phyloP scores from a whole-genome alignment of 768 basidiomycete genomes.

The Sistotremastrum suecicum region DNA sequence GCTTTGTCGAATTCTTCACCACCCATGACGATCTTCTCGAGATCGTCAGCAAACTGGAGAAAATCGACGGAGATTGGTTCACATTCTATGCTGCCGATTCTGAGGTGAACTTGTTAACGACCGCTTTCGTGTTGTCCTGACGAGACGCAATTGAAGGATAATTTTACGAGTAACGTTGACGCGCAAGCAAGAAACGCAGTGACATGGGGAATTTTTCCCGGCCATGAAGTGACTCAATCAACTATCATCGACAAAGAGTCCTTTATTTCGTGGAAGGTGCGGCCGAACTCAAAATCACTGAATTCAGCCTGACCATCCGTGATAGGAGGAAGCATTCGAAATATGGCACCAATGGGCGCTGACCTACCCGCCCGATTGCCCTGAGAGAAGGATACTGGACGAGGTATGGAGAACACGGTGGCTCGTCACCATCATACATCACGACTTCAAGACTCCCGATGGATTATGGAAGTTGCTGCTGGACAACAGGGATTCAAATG shows the following conservation, averaged over 20 bases:
- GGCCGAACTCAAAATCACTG: constrained; percentile 6
- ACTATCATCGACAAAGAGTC: constrained; percentile 94
- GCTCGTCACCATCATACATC: constrained; percentile 87
- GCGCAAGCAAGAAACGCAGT: constrained; percentile 82
- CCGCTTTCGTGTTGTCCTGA: background rate
- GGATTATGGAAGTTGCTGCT: constrained; percentile 82
- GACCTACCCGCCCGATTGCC: constrained; percentile 64
- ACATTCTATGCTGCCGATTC: constrained; percentile 80
- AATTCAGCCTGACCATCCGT: background rate
- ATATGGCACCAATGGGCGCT: constrained; percentile 95
- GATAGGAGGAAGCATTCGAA: constrained; percentile 87
- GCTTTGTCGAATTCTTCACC: constrained; percentile 94
- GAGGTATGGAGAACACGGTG: constrained; percentile 58
- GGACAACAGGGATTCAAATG: constrained; percentile 10
- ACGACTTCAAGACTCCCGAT: constrained; percentile 70
- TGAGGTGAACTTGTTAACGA: constrained; percentile 33
- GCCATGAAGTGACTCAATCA: constrained; percentile 89
- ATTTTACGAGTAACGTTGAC: constrained; percentile 64
- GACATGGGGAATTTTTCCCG: constrained; percentile 98
- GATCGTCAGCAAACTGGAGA: constrained; percentile 40
- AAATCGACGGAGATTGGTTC: constrained; percentile 48
- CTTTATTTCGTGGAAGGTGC: constrained; percentile 93
- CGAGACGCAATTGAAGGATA: constrained; percentile 37
- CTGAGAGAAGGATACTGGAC: constrained; percentile 62
- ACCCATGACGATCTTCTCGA: constrained; percentile 27